A percentile compares a stretch with the other conserved stretches of the same genome.
phyloP scores from a whole-genome alignment of 768 basidiomycete genomes.

The Amanita muscaria region DNA sequence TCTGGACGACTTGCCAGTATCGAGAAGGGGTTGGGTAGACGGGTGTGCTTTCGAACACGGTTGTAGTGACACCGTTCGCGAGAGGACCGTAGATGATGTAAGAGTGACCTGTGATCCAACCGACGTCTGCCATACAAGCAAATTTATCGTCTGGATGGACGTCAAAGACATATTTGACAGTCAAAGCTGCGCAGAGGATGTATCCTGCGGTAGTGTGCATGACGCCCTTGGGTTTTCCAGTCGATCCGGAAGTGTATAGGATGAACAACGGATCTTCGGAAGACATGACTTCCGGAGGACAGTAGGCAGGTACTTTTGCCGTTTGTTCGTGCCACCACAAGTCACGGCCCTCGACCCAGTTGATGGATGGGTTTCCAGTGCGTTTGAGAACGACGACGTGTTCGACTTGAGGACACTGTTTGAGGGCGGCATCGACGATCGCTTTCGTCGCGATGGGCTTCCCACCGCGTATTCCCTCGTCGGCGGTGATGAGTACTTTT shows the following conservation, averaged over 20 bases:
- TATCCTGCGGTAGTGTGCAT: constrained; percentile 88
- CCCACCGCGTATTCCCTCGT: constrained; percentile 91
- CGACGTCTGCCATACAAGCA: constrained; percentile 97
- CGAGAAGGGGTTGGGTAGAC: constrained; percentile 93
- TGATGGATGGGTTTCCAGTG: constrained; percentile 76
- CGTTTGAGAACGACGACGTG: constrained; percentile 85
- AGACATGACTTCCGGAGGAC: constrained; percentile 79
- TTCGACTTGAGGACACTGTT: constrained; percentile 77
- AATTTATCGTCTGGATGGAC: constrained; percentile 94
- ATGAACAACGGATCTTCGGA: constrained; percentile 98
- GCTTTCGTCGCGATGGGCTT: constrained; percentile 91
- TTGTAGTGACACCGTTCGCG: constrained; percentile 73
- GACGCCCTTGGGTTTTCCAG: constrained; percentile 95
- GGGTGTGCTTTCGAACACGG: constrained; percentile 93
- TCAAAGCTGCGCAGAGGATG: constrained; percentile 83
- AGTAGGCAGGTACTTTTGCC: constrained; percentile 76
- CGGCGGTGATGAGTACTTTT: constrained; percentile 89
- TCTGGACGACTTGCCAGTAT: constrained; percentile 95
- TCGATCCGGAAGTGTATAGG: constrained; percentile 93
- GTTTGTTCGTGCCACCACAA: constrained; percentile 96
- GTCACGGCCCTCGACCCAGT: constrained; percentile 80
- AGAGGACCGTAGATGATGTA: constrained; percentile 97
- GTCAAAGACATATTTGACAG: constrained; percentile 97
- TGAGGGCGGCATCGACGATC: constrained; percentile 88
- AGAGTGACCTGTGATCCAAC: constrained; percentile 98